These are phyloP conservation scores for Sutorius eximius DNA, from an alignment of 1,284 basidiomycete genomes.

Conservation along the genomic window DNA sequence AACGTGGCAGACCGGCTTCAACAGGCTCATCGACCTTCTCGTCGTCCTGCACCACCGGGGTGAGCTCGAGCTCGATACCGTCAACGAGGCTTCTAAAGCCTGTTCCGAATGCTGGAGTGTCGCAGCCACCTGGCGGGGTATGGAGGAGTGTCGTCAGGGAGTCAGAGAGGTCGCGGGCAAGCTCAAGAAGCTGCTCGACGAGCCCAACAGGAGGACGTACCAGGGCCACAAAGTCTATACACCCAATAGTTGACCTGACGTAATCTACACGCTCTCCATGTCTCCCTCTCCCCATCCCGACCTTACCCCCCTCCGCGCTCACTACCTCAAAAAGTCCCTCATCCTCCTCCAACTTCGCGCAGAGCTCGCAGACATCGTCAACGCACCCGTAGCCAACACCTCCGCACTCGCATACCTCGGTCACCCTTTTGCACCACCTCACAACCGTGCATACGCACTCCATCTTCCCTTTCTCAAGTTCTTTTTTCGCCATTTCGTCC, in stretches of 20 bases:
- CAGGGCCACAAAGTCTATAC: conserved; percentile 62
- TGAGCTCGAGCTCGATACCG: conserved; percentile 69
- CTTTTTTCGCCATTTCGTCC: conserved; percentile 86
- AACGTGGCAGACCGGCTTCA: conserved; percentile 67
- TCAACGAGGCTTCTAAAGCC: conserved; percentile 69
- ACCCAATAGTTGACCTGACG: conserved; percentile 38
- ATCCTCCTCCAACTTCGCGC: conserved; percentile 80
- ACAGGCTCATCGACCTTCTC: conserved; percentile 66
- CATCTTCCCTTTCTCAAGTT: conserved; percentile 88
- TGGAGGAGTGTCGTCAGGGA: conserved; percentile 58
- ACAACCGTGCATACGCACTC: conserved; percentile 51
- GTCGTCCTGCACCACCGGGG: conserved; percentile 61
- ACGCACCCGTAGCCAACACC: conserved; percentile 47
- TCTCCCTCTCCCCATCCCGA: conserved; percentile 3
- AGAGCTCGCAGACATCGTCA: conserved; percentile 74
- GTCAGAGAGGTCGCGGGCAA: conserved; percentile 60
- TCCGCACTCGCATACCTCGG: conserved; percentile 86
- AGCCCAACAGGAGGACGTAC: conserved; percentile 62
- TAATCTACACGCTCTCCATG: conserved; percentile 18
- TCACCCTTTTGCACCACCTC: conserved; percentile 74
- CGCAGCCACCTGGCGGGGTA: conserved; percentile 62
- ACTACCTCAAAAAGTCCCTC: conserved; percentile 96
- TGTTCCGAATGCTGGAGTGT: conserved; percentile 82
- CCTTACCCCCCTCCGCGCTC: conserved; percentile 84
- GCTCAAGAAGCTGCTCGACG: conserved; percentile 64